phyloP scores from a whole-genome alignment of 371 early-diverging fungal species.

The Mucor sp. region DNA sequence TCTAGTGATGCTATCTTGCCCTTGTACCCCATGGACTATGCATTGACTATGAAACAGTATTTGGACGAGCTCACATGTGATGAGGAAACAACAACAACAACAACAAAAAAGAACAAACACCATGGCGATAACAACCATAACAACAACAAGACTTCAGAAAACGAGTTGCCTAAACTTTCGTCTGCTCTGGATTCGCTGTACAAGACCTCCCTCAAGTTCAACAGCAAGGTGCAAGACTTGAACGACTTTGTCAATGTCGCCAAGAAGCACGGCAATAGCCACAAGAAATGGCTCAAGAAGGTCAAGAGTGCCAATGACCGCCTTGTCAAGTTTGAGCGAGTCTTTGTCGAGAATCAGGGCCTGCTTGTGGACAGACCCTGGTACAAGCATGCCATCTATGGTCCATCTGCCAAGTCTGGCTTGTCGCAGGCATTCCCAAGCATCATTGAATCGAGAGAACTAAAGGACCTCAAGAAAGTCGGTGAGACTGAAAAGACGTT shows the following conservation, averaged over 20 bases:
- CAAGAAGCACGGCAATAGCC: conserved; percentile 10
- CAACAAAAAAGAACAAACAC: neutral
- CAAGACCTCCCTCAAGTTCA: conserved; percentile 6
- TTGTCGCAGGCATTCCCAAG: conserved; percentile 50
- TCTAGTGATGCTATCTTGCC: conserved; percentile 39
- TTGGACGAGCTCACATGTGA: conserved; percentile 7
- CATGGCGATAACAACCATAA: neutral
- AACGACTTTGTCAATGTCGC: neutral
- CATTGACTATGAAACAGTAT: conserved; percentile 16
- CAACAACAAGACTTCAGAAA: conserved; percentile 9
- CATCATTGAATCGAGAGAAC: conserved; percentile 33
- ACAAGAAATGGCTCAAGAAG: conserved; percentile 20
- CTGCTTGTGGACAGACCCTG: conserved; percentile 49
- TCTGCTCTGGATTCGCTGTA: conserved; percentile 7
- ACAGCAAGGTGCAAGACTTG: conserved; percentile 16
- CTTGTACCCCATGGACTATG: conserved; percentile 41
- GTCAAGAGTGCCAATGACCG: conserved; percentile 45
- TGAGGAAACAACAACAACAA: neutral
- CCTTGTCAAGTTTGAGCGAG: conserved; percentile 50
- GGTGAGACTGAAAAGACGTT: neutral
- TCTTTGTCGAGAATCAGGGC: conserved; percentile 55
- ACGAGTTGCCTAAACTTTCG: conserved; percentile 5
- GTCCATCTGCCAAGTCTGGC: conserved; percentile 55
- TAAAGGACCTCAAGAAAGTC: neutral
- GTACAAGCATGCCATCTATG: conserved; percentile 64